phyloP scores from a whole-genome alignment of 345 rosid species.

The Sisymbrium irio region DNA sequence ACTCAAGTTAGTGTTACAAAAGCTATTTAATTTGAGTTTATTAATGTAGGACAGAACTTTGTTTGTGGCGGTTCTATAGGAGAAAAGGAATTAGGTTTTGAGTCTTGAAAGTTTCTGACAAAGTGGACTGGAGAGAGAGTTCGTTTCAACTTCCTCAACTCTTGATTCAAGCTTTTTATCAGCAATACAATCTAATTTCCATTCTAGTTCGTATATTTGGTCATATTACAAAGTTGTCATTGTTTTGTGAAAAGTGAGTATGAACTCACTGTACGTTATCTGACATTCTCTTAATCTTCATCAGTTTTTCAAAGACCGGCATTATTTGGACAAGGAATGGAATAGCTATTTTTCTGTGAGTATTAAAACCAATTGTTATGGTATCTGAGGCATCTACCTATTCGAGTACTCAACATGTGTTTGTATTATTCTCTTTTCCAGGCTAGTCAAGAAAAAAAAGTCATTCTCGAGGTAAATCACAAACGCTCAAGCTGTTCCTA shows the following conservation, averaged over 20 bases:
- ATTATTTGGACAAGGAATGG: conserved; percentile 97
- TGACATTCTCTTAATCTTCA: conserved; percentile 8
- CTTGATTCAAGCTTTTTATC: no score
- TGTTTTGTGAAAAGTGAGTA: not conserved
- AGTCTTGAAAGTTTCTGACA: not conserved
- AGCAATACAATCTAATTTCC: no score
- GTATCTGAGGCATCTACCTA: conserved; percentile 3
- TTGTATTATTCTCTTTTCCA: conserved; percentile 21
- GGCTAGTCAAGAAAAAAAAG: conserved; percentile 49
- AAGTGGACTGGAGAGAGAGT: no score
- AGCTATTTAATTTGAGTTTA: not conserved
- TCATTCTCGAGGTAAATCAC: conserved; percentile 67
- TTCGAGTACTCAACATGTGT: not conserved
- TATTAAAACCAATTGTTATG: conserved; percentile 2
- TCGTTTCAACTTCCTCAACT: no score
- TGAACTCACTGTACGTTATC: not conserved
- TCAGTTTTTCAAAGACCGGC: conserved; percentile 94
- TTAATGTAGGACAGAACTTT: not conserved
- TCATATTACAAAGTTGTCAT: not conserved
- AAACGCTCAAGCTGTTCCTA: not conserved
- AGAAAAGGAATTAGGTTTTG: not conserved
- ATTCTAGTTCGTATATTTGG: not conserved
- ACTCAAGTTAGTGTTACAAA: not conserved
- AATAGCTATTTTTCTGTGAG: conserved; percentile 73
- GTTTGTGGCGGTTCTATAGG: not conserved